Evolutionary conservation across 177 flowering plant species (phyloP).

Genomic region (Tripterygium wilfordii): DNA sequence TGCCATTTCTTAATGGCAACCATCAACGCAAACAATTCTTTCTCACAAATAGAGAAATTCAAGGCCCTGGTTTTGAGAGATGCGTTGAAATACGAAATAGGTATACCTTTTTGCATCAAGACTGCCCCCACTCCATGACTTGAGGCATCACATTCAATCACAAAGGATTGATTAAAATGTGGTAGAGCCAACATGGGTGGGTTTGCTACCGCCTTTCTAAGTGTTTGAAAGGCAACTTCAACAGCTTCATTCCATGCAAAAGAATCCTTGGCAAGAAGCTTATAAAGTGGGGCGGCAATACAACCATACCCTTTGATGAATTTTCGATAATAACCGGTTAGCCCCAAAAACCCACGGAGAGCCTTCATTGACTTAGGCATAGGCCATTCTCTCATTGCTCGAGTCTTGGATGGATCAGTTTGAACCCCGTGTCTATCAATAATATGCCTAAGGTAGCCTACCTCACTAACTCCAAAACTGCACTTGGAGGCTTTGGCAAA

Average conservation of each 20-base stretch:
- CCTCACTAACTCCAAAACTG: not conserved
- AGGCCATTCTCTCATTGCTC: too few relatives aligned
- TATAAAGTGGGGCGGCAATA: too few relatives aligned
- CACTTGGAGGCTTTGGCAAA: constrained; percentile 2
- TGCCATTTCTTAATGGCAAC: constrained; percentile 2
- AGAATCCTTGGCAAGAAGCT: not conserved
- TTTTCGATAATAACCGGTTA: too few relatives aligned
- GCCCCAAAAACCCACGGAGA: too few relatives aligned
- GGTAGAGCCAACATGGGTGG: constrained; percentile 1
- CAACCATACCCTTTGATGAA: too few relatives aligned
- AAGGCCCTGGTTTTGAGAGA: not conserved
- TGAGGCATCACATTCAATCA: constrained; percentile 1
- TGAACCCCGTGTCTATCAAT: too few relatives aligned
- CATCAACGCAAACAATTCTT: constrained; percentile 1
- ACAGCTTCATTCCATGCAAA: not conserved
- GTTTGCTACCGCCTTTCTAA: not conserved
- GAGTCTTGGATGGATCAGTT: too few relatives aligned
- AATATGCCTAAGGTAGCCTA: too few relatives aligned
- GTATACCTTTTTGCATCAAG: not conserved
- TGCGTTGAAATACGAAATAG: constrained; percentile 2
- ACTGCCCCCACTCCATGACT: constrained; percentile 5
- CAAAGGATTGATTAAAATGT: not conserved
- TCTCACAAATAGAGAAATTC: not conserved
- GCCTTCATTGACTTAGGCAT: too few relatives aligned
- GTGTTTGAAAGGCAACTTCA: not conserved